Evolutionary conservation across 2,329 filamentous ascomycete genomes (phyloP).

Genomic region (Neofusicoccum ribis): DNA sequence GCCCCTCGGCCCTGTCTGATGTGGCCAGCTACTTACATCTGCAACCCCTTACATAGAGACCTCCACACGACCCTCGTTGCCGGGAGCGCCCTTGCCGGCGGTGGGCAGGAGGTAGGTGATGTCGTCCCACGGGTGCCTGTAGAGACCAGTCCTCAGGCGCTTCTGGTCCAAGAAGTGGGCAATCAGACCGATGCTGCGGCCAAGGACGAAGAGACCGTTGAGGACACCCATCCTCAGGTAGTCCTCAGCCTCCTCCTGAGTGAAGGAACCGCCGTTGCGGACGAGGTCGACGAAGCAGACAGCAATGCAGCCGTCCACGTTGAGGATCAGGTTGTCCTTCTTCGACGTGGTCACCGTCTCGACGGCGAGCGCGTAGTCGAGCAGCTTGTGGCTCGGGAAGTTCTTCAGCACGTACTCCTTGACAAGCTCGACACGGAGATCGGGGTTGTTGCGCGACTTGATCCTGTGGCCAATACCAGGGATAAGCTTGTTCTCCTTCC

Average conservation of each 20-base stretch:
- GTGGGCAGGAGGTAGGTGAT: conserved; percentile 63
- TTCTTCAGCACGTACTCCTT: conserved; percentile 98
- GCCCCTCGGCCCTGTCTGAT: neutral
- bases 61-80: conserved; percentile 44
- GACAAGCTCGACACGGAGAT: conserved; percentile 98
- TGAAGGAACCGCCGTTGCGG: conserved; percentile 98
- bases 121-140: conserved; percentile 95
- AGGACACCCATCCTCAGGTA: conserved; percentile 99
- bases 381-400: conserved; percentile 96
- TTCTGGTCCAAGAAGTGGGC: conserved; percentile 99
- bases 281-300: conserved; percentile 98
- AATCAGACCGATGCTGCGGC: conserved; percentile 97
- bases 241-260: conserved; percentile 92
- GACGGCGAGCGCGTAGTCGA: conserved; percentile 97
- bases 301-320: conserved; percentile 96
- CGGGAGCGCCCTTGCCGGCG: conserved; percentile 36
- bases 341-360: conserved; percentile 98
- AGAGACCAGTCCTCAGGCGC: conserved; percentile 95
- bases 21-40: neutral
- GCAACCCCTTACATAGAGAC: conserved; percentile 24
- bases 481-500: conserved; percentile 99
- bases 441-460: conserved; percentile 99
- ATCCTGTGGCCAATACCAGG: conserved; percentile 98
- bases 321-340: conserved; percentile 99
- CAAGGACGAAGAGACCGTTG: conserved; percentile 98